phyloP scores from a whole-genome alignment of 805 yeast genomes.

The Starmerella davenportii region DNA sequence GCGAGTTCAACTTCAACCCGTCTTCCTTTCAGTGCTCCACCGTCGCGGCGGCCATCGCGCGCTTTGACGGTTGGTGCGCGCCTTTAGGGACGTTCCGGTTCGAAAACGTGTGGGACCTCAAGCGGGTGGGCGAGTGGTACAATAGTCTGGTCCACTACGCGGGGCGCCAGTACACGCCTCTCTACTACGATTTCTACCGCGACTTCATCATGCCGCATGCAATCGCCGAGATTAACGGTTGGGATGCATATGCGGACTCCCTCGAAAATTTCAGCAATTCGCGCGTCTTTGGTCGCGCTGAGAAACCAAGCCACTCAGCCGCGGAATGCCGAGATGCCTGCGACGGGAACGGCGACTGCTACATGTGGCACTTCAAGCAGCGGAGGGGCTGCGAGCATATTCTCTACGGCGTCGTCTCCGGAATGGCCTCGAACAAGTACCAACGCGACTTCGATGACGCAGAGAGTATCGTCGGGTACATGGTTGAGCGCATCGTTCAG shows the following conservation, averaged over 20 bases:
- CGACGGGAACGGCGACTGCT: conserved; percentile 12
- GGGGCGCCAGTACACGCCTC: conserved; percentile 9
- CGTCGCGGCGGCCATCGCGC: conserved; percentile 8
- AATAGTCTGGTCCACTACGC: conserved; percentile 4
- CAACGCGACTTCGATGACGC: conserved; percentile 1
- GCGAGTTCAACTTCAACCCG: not conserved
- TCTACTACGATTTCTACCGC: conserved; percentile 19
- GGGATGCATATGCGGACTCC: conserved; percentile 12
- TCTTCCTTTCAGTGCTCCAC: conserved; percentile 21
- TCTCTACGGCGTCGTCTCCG: conserved; percentile 8
- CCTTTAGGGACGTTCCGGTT: conserved; percentile 23
- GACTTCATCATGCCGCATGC: conserved; percentile 20
- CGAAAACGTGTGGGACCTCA: conserved; percentile 18
- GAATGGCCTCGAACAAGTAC: conserved; percentile 7
- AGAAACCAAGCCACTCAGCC: conserved; percentile 2
- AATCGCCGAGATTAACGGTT: conserved; percentile 13
- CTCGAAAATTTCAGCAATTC: not conserved
- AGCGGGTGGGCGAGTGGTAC: conserved; percentile 19
- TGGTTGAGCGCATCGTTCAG: conserved; percentile 19
- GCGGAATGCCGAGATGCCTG: conserved; percentile 11
- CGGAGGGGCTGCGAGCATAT: conserved; percentile 7
- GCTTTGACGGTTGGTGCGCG: conserved; percentile 18
- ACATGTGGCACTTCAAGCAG: conserved; percentile 8
- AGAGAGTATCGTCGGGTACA: conserved; percentile 18
- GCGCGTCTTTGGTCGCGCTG: conserved; percentile 10